Conservation (phyloP, 2,329 filamentous ascomycete species). For the Lecanicillium sp. region DNA sequence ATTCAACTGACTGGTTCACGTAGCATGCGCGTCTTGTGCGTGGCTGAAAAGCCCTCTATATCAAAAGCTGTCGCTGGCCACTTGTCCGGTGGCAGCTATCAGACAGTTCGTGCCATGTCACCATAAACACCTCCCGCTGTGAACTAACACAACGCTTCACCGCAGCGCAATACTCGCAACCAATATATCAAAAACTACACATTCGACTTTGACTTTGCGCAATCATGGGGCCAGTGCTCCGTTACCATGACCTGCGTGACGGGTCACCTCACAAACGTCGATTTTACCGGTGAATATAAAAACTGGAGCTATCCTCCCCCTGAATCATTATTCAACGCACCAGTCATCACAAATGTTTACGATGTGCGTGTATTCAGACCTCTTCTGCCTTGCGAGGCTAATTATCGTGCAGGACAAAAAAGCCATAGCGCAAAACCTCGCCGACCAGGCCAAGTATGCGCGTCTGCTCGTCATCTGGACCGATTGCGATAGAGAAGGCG, state of each 20-base stretch:
- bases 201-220: slow-evolving; percentile 82
- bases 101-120: slow-evolving; percentile 49
- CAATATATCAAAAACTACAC: slow-evolving; percentile 90
- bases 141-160: slow-evolving; percentile 13
- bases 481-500: slow-evolving; percentile 94
- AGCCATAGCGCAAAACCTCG: slow-evolving; percentile 77
- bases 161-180: slow-evolving; percentile 59
- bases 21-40: slow-evolving; percentile 48
- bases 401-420: slow-evolving; percentile 57
- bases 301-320: slow-evolving; percentile 79
- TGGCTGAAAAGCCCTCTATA: slow-evolving; percentile 75
- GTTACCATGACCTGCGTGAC: slow-evolving; percentile 93
- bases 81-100: slow-evolving; percentile 67
- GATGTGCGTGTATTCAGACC: slow-evolving; percentile 39
- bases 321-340: slow-evolving; percentile 71
- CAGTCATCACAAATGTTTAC: slow-evolving; percentile 60
- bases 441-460: slow-evolving; percentile 64
- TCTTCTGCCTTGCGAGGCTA: slow-evolving; percentile 5
- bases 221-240: slow-evolving; percentile 68
- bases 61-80: slow-evolving; percentile 90
- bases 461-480: slow-evolving; percentile 91
- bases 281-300: slow-evolving; percentile 68
- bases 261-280: slow-evolving; percentile 76
- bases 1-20: background rate
- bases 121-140: slow-evolving; percentile 1